These are phyloP conservation scores for Medicago arabica DNA, from an alignment of 306 rosid species.

Conservation along the genomic window DNA sequence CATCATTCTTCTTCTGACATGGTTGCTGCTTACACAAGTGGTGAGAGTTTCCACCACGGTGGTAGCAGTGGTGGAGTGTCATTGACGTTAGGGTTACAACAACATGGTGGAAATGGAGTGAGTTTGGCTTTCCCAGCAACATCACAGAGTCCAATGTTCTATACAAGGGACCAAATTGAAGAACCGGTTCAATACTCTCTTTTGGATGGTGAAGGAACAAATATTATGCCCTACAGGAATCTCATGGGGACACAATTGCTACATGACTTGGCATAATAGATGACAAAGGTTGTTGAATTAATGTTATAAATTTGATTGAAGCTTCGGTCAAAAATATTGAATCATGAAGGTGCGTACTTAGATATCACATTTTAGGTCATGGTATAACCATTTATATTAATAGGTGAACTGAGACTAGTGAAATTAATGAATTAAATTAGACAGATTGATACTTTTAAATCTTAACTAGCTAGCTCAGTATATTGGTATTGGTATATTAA, in stretches of 20 bases:
- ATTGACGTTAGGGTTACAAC: conserved; percentile 90
- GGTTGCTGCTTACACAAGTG: conserved; percentile 20
- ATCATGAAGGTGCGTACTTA: conserved; percentile 22
- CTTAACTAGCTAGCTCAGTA: conserved; percentile 27
- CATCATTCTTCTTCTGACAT: conserved; percentile 45
- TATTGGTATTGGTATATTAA: conserved; percentile 12
- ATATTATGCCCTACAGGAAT: conserved; percentile 77
- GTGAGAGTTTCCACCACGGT: conserved; percentile 35
- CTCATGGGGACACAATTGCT: conserved; percentile 90
- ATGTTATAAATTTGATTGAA: neutral
- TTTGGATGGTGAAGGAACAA: conserved; percentile 75
- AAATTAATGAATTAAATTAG: conserved; percentile 24
- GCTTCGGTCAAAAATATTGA: neutral
- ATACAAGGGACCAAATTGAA: conserved; percentile 65
- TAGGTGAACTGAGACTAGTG: neutral
- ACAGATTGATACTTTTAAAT: conserved; percentile 5
- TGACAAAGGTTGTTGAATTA: conserved; percentile 4
- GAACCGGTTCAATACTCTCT: conserved; percentile 79
- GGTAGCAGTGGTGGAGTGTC: conserved; percentile 69
- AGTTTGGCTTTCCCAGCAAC: conserved; percentile 65
- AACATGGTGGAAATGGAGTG: conserved; percentile 68
- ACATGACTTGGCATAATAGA: conserved; percentile 74
- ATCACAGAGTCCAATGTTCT: conserved; percentile 53
- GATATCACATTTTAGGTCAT: neutral
- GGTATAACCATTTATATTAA: neutral